These are phyloP conservation scores for Fusarium sp. DNA, from an alignment of 2,329 filamentous ascomycete genomes.

Conservation along the genomic window DNA sequence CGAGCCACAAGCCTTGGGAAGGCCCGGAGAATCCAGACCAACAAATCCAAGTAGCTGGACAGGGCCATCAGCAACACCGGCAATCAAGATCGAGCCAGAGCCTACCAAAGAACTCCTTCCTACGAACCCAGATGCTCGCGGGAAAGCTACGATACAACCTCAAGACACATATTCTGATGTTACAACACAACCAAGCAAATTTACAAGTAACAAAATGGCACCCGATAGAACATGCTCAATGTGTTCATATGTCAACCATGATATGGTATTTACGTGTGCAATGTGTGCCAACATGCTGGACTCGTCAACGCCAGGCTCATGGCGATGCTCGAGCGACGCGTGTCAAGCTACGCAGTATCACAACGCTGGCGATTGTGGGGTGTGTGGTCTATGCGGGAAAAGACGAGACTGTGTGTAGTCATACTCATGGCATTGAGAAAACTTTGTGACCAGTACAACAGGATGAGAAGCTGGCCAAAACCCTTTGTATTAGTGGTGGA, in stretches of 20 bases:
- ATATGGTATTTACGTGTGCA: slow-evolving; percentile 65
- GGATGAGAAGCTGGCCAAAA: not conserved
- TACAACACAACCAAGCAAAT: not conserved
- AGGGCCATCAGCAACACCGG: not conserved
- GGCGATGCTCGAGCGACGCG: slow-evolving; percentile 66
- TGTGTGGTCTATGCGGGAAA: slow-evolving; percentile 75
- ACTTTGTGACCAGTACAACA: not conserved
- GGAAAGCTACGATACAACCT: not conserved
- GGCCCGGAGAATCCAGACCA: not conserved
- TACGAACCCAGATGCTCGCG: not conserved
- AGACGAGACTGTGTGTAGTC: slow-evolving; percentile 41
- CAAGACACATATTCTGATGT: not conserved
- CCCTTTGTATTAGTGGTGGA: too few relatives aligned
- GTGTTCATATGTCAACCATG: slow-evolving; percentile 73
- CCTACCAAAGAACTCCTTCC: not conserved
- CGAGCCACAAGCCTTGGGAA: not conserved
- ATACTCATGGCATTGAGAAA: slow-evolving; percentile 1
- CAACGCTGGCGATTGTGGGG: slow-evolving; percentile 73
- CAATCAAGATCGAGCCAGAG: slow-evolving; percentile 27
- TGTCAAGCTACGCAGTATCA: slow-evolving; percentile 69
- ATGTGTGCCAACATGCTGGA: slow-evolving; percentile 77
- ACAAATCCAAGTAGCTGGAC: not conserved
- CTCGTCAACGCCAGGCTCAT: slow-evolving; percentile 62
- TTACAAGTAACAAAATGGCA: not conserved
- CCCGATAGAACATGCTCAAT: slow-evolving; percentile 59